Evolutionary conservation across 129 eudicot genomes (phyloP).

Genomic region (Ambrosia artemisiifolia): DNA sequence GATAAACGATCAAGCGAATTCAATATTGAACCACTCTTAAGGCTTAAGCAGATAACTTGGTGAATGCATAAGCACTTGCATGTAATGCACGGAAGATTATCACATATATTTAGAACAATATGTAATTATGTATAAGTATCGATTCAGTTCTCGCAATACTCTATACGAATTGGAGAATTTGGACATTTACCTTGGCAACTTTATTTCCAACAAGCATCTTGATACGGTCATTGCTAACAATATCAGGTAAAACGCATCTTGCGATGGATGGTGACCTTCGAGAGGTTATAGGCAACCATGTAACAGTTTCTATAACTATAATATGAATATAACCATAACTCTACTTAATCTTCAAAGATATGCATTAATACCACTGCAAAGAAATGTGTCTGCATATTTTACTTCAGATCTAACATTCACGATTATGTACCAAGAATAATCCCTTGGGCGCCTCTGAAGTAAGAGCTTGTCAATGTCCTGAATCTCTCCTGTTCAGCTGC

Average conservation of each 20-base stretch:
- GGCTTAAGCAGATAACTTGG: background rate
- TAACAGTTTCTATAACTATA: slow-evolving; percentile 26
- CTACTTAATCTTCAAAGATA: background rate
- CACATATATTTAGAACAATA: too few relatives aligned
- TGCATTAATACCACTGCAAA: background rate
- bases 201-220: slow-evolving; percentile 98
- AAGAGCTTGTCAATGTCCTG: slow-evolving; percentile 93
- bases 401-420: background rate
- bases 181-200: slow-evolving; percentile 72
- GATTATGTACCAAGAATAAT: slow-evolving; percentile 68
- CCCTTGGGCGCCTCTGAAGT: slow-evolving; percentile 94
- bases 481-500: slow-evolving; percentile 98
- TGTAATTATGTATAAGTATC: too few relatives aligned
- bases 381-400: slow-evolving; percentile 10
- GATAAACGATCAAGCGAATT: background rate
- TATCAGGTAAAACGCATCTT: too few relatives aligned
- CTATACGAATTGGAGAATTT: too few relatives aligned
- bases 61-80: background rate
- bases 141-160: too few relatives aligned
- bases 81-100: slow-evolving; percentile 12
- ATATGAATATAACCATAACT: too few relatives aligned
- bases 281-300: too few relatives aligned
- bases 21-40: background rate
- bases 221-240: slow-evolving; percentile 14
- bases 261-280: too few relatives aligned